Percentiles rank a stretch among this genome's conserved stretches.
Evolutionary conservation across 2,329 filamentous ascomycete genomes (phyloP).

Genomic region (Penicillium decumbens): DNA sequence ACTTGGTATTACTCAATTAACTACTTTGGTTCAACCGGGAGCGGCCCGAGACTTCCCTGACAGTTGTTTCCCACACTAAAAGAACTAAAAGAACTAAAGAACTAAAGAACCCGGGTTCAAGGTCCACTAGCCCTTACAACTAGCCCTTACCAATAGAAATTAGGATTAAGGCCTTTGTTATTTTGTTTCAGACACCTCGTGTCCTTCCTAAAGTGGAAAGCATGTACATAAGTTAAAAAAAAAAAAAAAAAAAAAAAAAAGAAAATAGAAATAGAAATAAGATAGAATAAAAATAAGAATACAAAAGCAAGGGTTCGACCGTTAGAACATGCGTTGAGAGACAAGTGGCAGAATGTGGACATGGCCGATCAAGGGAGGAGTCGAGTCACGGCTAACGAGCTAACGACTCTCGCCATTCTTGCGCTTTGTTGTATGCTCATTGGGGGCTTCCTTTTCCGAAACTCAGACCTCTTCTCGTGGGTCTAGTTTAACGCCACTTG

Average conservation of each 20-base stretch:
- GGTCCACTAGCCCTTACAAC: background rate
- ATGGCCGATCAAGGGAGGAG: constrained; percentile 3
- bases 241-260: too few species aligned
- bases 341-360: constrained; percentile 6
- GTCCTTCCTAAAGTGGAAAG: background rate
- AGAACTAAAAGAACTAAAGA: background rate
- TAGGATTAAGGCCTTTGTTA: background rate
- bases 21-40: constrained; percentile 11
- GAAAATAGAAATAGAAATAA: too few species aligned
- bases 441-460: background rate
- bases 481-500: background rate
- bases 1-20: too few species aligned
- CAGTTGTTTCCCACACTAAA: constrained; percentile 10
- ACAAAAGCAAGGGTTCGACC: constrained; percentile 15
- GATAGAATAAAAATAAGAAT: background rate
- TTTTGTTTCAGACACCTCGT: background rate
- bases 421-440: background rate
- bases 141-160: background rate
- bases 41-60: constrained; percentile 25
- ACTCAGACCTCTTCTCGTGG: constrained; percentile 11
- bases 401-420: constrained; percentile 7
- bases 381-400: background rate
- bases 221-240: too few species aligned
- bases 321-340: constrained; percentile 20
- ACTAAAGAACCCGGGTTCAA: background rate